These are phyloP conservation scores for Kodamaea derodonti DNA, from an alignment of 1,139 yeast species.

Conservation along the genomic window DNA sequence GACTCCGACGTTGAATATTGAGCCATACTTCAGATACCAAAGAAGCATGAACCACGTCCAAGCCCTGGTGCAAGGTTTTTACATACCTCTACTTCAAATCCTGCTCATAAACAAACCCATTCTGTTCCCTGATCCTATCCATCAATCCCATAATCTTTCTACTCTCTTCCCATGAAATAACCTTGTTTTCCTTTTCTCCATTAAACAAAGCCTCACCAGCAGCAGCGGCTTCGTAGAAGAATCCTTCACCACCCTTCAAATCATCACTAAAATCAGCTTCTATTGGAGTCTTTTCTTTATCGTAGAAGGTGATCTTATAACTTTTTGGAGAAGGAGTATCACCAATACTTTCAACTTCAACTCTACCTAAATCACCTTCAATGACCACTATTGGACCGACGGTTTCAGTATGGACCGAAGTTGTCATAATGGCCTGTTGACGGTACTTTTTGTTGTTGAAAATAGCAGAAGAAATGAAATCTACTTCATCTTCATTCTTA, in stretches of 20 bases:
- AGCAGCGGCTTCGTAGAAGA: conserved; percentile 16
- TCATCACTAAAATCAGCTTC: conserved; percentile 9
- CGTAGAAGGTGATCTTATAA: conserved; percentile 10
- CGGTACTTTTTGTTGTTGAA: conserved; percentile 16
- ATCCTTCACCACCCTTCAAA: conserved; percentile 15
- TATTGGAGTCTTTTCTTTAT: conserved; percentile 6
- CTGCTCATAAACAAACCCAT: conserved; percentile 13
- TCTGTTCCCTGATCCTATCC: conserved; percentile 13
- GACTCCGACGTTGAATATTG: too few relatives aligned
- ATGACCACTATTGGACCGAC: conserved; percentile 13
- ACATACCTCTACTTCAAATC: too few relatives aligned
- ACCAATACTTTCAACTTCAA: conserved; percentile 9
- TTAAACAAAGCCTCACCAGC: conserved; percentile 14
- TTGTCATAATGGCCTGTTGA: conserved; percentile 18
- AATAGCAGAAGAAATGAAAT: conserved; percentile 16
- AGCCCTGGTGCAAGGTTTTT: too few relatives aligned
- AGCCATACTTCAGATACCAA: too few relatives aligned
- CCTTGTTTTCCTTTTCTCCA: conserved; percentile 11
- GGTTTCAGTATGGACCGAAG: conserved; percentile 15
- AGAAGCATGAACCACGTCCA: too few relatives aligned
- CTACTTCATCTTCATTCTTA: conserved; percentile 14
- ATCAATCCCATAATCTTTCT: conserved; percentile 13
- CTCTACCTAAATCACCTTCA: conserved; percentile 19
- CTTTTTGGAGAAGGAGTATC: conserved; percentile 17
- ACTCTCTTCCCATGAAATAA: conserved; percentile 15